phyloP scores from a whole-genome alignment of 129 eudicot species.

The Dittrichia graveolens region DNA sequence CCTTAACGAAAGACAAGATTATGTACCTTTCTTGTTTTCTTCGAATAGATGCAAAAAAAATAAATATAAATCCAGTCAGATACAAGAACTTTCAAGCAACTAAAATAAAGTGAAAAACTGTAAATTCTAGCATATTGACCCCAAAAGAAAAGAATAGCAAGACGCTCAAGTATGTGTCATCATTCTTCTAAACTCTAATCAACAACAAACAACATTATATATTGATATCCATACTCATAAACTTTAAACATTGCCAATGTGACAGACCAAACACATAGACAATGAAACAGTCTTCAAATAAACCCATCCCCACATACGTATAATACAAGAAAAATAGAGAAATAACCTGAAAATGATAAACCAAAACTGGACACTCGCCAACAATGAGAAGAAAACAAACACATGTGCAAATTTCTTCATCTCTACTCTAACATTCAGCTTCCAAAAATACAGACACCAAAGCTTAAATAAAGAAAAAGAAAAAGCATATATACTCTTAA shows the following conservation, averaged over 20 bases:
- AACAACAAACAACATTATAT: constrained; percentile 15
- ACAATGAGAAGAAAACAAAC: background rate
- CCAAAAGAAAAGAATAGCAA: background rate
- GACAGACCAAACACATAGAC: background rate
- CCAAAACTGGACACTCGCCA: constrained; percentile 8
- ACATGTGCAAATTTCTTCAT: constrained; percentile 32
- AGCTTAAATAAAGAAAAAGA: constrained; percentile 14
- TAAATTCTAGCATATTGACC: background rate
- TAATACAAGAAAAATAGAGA: background rate
- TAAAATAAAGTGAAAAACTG: background rate
- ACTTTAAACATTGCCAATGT: background rate
- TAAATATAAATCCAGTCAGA: background rate
- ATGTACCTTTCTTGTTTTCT: constrained; percentile 9
- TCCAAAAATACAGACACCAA: constrained; percentile 1
- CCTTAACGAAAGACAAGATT: background rate
- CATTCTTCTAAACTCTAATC: constrained; percentile 1
- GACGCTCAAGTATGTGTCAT: constrained; percentile 17
- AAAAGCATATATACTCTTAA: constrained; percentile 16
- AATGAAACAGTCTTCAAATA: background rate
- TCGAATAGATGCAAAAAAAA: background rate
- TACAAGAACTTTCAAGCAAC: background rate
- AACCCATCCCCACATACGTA: background rate
- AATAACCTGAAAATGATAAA: constrained; percentile 9
- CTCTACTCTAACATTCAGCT: constrained; percentile 26
- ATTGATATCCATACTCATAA: background rate